phyloP scores from a whole-genome alignment of 129 eudicot species.

The Centella asiatica region DNA sequence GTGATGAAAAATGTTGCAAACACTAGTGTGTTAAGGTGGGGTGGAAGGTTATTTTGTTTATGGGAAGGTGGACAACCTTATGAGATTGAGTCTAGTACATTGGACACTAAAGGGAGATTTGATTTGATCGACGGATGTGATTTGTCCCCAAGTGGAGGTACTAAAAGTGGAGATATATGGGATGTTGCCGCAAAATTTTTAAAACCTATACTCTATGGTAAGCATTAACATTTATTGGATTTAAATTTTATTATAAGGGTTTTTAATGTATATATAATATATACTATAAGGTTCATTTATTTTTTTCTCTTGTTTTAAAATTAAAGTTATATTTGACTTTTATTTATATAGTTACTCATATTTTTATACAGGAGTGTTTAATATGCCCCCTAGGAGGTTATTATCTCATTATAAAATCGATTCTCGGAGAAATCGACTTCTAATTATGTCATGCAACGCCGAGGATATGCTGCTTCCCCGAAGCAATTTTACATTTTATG shows the following conservation, averaged over 20 bases:
- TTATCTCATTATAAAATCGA: slow-evolving; percentile 94
- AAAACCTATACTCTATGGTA: slow-evolving; percentile 85
- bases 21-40: slow-evolving; percentile 80
- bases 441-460: slow-evolving; percentile 94
- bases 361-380: slow-evolving; percentile 52
- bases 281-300: too few species aligned
- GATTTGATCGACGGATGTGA: slow-evolving; percentile 33
- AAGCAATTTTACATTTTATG: slow-evolving; percentile 74
- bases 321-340: neutral
- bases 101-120: slow-evolving; percentile 63
- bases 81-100: slow-evolving; percentile 52
- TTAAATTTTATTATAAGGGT: neutral
- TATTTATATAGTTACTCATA: neutral
- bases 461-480: slow-evolving; percentile 96
- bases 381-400: slow-evolving; percentile 80
- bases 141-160: neutral
- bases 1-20: slow-evolving; percentile 97
- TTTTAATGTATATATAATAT: too few species aligned
- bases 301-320: neutral
- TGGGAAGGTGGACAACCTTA: slow-evolving; percentile 98
- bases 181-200: slow-evolving; percentile 59
- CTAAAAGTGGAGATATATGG: slow-evolving; percentile 17
- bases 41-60: slow-evolving; percentile 69
- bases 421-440: slow-evolving; percentile 51
- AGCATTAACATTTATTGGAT: neutral